Evolutionary conservation across 176 grass and related monocot genomes (phyloP), one percentile per base, ranked within the genome.

Genomic region (Carex kokanica): DNA sequence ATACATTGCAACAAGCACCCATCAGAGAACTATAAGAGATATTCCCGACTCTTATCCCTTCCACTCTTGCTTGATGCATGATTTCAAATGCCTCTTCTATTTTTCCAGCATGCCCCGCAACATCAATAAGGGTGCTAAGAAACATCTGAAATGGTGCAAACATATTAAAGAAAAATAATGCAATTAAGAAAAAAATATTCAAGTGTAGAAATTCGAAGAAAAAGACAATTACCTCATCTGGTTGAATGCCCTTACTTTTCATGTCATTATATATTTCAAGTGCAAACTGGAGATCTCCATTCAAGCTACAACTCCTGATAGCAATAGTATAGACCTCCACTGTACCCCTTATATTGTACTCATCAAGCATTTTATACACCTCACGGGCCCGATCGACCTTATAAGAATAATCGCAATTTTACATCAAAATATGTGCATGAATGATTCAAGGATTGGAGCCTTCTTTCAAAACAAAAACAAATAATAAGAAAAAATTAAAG

Each of bases 1-100:
- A 85, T 94, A 98, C 95, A 91, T 98, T 98, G 88, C 95, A 94
- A 86, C 95, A 98, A 87, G 92, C 95, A 10, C 95, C 95, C 95
- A 98, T 98, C 60, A 94, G 89, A 16, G 95, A 98, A 86, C 91
- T 91, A 86, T 94, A 94, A 88, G 90, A 86, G 65, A 94, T 88
- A 56, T 78, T 87, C 83, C 95, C 92, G 86, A 98, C 74, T 70
- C 78, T 83, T 69, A 91, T 87, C 83, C 89, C 95, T 89, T 93
- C 88, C 72, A 74, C 85, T 87, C 86, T 98, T 85, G 91, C 92
- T 82, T 94, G 92, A 85, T 93, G 87, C 51, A 98, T 91, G 73
- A 98, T 93, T 84, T 93, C 88, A 87, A 98, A 91, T 36, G 95
- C 95, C 49, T 85, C 90, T 93, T 98, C 89, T 47, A 93, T 81